Evolutionary conservation across 345 rosid species (phyloP).

Genomic region (Salix exigua): DNA sequence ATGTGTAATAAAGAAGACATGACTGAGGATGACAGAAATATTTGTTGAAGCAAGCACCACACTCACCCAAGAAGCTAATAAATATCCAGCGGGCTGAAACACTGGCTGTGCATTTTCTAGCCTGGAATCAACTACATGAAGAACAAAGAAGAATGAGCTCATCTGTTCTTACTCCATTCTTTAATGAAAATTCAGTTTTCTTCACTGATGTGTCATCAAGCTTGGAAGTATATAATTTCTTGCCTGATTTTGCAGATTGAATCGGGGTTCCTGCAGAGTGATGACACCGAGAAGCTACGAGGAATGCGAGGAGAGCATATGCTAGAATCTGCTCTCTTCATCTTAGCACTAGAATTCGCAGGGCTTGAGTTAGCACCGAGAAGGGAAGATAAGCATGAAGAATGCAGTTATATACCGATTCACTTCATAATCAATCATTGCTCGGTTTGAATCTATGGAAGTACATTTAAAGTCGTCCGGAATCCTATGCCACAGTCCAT

Average conservation of each 20-base stretch:
- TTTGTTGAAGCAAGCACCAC: too few species aligned
- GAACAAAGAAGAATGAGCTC: neutral
- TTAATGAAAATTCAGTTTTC: too few species aligned
- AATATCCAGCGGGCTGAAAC: neutral
- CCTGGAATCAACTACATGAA: conserved; percentile 9
- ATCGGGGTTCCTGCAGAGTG: neutral
- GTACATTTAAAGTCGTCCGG: conserved; percentile 17
- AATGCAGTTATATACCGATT: conserved; percentile 13
- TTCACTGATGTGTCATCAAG: too few species aligned
- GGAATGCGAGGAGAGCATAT: conserved; percentile 8
- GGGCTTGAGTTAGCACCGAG: neutral
- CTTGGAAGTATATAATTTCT: neutral
- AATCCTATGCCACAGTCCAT: conserved; percentile 25
- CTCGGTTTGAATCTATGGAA: conserved; percentile 18
- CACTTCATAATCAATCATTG: conserved; percentile 13
- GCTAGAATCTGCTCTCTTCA: conserved; percentile 15
- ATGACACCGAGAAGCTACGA: conserved; percentile 12
- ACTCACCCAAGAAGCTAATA: conserved; percentile 17
- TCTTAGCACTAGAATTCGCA: neutral
- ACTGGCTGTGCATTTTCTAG: neutral
- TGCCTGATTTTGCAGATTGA: conserved; percentile 19
- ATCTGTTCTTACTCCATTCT: neutral
- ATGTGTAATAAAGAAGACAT: too few species aligned
- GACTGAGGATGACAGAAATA: too few species aligned
- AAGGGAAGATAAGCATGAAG: neutral